Base-by-base conservation (phyloP, 768 basidiomycete species). In the Russula olivacea region DNA sequence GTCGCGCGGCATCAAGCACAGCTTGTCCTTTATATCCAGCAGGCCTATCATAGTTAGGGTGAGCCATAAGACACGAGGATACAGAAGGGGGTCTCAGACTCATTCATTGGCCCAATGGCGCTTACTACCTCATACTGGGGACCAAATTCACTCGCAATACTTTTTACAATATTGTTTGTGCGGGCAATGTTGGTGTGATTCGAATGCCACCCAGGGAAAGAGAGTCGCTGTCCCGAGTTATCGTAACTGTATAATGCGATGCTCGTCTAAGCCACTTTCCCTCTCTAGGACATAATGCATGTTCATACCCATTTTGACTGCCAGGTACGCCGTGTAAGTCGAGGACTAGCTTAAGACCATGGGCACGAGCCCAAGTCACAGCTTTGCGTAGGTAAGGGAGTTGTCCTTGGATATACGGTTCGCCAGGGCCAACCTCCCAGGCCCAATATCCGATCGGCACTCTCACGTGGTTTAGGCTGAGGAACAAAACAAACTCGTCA, bases 361-460 rank as follows among this genome's bases (percentile, higher is more conserved):
- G 73, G 25, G 78, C 78, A 50, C 75, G 72, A 1, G 93, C 93
- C 85, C 91, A 93, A 25, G 72, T 72, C 43, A 89, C 80, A 11
- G 89, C 89, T 45, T 84, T 81, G 65, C 78, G 68, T 25, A 92
- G 75, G 73, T 87, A 91, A 17, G 86, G 81, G 41, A 89, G 75
- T 72, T 91, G 90, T 14, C 90, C 90, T 72, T 84, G 81, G 62
- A 89, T 84, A 71, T 81, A 92, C 15, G 91, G 92, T 68, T 93
- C 88, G 11, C 89, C 89, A n/a, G 79, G 77, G 19, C 82, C 79
- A 49, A 92, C 84, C 63, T 94, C 90, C 69, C 87, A 92, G 2
- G 89, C 91, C 91, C 91, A 95, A 72, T 90, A 96, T 17, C 92
- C 93, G 53, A 95, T 89, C 19, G 91, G 91, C 36, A 93, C 68